phyloP scores from a whole-genome alignment of 805 yeast species.

The Crinitomyces ghanaensis region DNA sequence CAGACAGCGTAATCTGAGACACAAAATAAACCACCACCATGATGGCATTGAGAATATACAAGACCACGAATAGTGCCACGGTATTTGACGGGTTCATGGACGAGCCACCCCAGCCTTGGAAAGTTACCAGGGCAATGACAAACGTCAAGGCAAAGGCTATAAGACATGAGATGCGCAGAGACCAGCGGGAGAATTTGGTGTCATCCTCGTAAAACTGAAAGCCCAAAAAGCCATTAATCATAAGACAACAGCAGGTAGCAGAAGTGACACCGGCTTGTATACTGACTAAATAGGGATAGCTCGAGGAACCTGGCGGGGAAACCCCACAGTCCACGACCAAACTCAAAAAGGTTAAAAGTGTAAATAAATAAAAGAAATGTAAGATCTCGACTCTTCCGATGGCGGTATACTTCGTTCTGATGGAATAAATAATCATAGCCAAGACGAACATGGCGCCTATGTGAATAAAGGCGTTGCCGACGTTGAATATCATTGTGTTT shows the following conservation, averaged over 20 bases:
- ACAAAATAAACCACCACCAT: conserved; percentile 50
- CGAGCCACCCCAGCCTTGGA: conserved; percentile 44
- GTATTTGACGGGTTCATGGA: conserved; percentile 44
- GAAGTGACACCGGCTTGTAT: conserved; percentile 67
- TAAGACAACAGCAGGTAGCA: conserved; percentile 56
- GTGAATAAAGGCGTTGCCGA: conserved; percentile 80
- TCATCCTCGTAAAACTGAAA: conserved; percentile 96
- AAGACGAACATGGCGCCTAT: conserved; percentile 58
- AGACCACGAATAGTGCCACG: conserved; percentile 55
- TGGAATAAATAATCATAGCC: conserved; percentile 61
- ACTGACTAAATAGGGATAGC: conserved; percentile 76
- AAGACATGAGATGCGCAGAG: conserved; percentile 40
- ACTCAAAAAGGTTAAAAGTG: conserved; percentile 49
- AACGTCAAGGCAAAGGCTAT: conserved; percentile 55
- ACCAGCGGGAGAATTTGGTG: conserved; percentile 49
- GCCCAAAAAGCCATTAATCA: conserved; percentile 67
- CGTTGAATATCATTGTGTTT: conserved; percentile 80
- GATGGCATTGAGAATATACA: conserved; percentile 61
- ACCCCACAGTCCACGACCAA: conserved; percentile 88
- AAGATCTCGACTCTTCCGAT: conserved; percentile 86
- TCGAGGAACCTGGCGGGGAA: conserved; percentile 66
- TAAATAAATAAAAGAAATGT: conserved; percentile 50
- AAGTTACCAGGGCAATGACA: conserved; percentile 58
- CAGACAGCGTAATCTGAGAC: conserved; percentile 57
- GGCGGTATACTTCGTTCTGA: conserved; percentile 82